Conservation (phyloP, 345 rosid species). For the Lepidium sativum region DNA sequence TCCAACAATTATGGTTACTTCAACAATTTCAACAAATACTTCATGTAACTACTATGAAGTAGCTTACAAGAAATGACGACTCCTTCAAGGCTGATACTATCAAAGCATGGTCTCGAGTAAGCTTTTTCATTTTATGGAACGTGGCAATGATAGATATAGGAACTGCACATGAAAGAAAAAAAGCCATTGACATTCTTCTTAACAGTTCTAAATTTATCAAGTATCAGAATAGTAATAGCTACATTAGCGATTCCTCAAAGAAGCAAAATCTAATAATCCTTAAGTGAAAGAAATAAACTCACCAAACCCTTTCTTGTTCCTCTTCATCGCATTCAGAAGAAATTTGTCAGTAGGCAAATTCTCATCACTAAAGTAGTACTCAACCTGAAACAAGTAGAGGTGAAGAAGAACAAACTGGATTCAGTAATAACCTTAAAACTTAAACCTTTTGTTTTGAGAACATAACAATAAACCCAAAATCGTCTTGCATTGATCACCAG, state of each 20-base stretch:
- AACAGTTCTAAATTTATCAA: not conserved
- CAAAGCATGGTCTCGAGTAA: conserved; percentile 42
- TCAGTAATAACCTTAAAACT: not conserved
- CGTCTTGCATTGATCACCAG: no score
- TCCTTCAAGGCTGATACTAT: conserved; percentile 63
- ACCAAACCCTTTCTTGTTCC: conserved; percentile 82
- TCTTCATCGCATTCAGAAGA: conserved; percentile 55
- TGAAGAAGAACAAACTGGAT: not conserved
- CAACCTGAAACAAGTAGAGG: conserved; percentile 48
- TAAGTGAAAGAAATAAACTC: no score
- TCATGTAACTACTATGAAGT: not conserved
- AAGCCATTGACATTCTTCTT: not conserved
- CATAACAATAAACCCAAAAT: not conserved
- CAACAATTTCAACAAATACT: not conserved
- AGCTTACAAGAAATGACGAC: conserved; percentile 67
- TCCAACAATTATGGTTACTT: not conserved
- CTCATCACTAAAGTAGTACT: conserved; percentile 86
- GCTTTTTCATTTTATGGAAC: conserved; percentile 75
- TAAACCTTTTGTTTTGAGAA: not conserved
- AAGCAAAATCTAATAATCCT: no score
- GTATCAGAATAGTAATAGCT: not conserved
- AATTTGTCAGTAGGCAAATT: conserved; percentile 77
- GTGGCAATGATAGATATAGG: conserved; percentile 62
- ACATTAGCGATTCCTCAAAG: not conserved
- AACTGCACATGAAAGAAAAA: conserved; percentile 43